Base-by-base conservation (phyloP, 768 basidiomycete species). In the Termitomyces sp. region DNA sequence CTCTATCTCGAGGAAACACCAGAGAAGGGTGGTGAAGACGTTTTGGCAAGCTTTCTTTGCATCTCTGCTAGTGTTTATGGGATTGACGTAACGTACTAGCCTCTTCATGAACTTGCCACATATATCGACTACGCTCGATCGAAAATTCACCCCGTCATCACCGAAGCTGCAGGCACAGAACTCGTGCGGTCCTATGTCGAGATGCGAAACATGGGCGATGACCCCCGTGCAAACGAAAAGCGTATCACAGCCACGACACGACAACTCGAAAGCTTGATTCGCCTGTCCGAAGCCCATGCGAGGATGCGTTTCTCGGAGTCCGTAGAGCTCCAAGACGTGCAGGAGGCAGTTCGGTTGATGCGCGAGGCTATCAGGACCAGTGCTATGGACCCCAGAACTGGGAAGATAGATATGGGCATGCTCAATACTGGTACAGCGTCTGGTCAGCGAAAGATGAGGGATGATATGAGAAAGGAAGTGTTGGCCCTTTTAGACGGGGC, bases 201-300 rank as follows among this genome's bases (percentile, higher is more conserved):
- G 59, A 90, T 99, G 80, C 89, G 97, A 48, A 89, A 89, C 64
- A 86, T 91, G 64, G 96, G 96, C 20, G 78, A 88, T 52, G 96
- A 98, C 67, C 87, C 93, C 1, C 86, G 93, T 16, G 82, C 84
- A 1, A 83, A 82, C 56, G 96, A 98, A 70, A 91, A 91, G 66
- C 86, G 96, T 12, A 99, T 99, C 70, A 99, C 97, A 0, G 97
- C 97, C 0, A 98, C 97, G 31, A 98, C 97, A 0, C 84, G 97
- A 46, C 96, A 99, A 70, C 83, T 99, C 15, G 97, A 99, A 71
- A 90, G 88, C 62, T 91, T 99, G 85, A 97, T 99, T 64, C 89
- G 95, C 5, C 83, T 99, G 25, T 88, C 90, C 0, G 97, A 99
- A 71, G 97, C 90, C 0, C 97, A 99, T 66, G 95, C 97, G 4